Evolutionary conservation across 148 eudicot species (phyloP), one percentile per base, ranked within the genome.

Genomic region (Vaccinium corymbosum): DNA sequence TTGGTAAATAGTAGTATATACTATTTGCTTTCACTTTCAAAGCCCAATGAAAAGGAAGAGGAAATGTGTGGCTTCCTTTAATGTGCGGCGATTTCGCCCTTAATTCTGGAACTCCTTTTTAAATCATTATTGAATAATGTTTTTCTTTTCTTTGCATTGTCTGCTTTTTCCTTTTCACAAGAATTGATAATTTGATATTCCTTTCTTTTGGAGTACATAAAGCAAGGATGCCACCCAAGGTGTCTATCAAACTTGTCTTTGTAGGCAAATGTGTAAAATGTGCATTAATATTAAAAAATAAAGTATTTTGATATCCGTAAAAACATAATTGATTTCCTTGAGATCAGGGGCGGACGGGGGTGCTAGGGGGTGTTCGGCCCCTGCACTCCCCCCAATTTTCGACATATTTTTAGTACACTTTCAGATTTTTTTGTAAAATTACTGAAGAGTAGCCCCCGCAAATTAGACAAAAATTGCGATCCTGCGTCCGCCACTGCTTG

Each of bases 41-140:
- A 68, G 42, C 73, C 73, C 17, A 68, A 68, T 27, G 35, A 4
- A 68, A 68, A 68, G 17, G 73, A 27, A 68, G 73, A 68, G 73
- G 73, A 68, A 68, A 68, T 27, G 73, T 27, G 73, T 68, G 68
- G 68, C 68, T 61, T 61, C 27, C 68, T 19, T 61, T n/a, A 61
- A 3, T n/a, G 70, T 22, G 70, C 70, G 68, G 27, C 25, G 68
- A n/a, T 20, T 61, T 61, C 25, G 70, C 32, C 68, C 68, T n/a
- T 62, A n/a, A 62, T n/a, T n/a, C 25, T 20, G 22, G 9, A n/a
- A n/a, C 19, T 57, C 7, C 19, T 11, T 27, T 68, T 12, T 66
- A 8, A 3, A 66, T 66, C 15, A 66, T 66, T 66, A 35, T 66
- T 14, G 1, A 10, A 22, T 25, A 27, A 25, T 25, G 0, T 68